Evolutionary conservation across 2,329 filamentous ascomycete genomes (phyloP).

Genomic region (Monilinia laxa): DNA sequence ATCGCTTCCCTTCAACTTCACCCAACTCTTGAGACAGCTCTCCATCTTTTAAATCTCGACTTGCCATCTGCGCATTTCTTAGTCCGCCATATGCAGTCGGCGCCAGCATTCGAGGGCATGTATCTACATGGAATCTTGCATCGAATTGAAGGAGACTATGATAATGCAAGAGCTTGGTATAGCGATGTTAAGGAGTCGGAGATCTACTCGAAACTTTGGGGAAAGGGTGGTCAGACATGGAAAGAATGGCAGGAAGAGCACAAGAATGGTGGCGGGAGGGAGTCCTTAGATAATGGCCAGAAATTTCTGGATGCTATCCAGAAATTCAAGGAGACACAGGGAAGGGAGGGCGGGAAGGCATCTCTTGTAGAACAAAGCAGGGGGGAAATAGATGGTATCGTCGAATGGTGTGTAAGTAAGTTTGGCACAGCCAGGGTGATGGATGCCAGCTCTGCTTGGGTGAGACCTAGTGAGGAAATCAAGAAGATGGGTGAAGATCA

Average conservation of each 20-base stretch:
- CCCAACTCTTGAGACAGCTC: constrained; percentile 49
- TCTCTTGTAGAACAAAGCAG: constrained; percentile 39
- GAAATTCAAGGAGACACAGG: constrained; percentile 22
- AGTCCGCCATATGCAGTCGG: constrained; percentile 51
- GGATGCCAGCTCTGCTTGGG: constrained; percentile 44
- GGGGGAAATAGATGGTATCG: constrained; percentile 44
- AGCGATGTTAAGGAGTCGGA: constrained; percentile 45
- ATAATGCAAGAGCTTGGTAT: constrained; percentile 51
- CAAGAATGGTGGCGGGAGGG: neutral
- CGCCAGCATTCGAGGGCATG: constrained; percentile 52
- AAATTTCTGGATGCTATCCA: constrained; percentile 44
- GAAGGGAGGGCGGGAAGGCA: constrained; percentile 18
- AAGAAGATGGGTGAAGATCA: constrained; percentile 24
- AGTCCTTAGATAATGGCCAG: constrained; percentile 42
- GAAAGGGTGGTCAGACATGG: constrained; percentile 25
- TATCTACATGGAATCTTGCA: constrained; percentile 52
- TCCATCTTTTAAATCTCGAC: constrained; percentile 53
- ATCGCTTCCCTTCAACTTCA: constrained; percentile 44
- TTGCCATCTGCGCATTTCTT: constrained; percentile 53
- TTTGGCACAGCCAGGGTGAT: constrained; percentile 46
- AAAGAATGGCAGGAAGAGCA: constrained; percentile 16
- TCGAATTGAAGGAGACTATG: constrained; percentile 51
- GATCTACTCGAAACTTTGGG: constrained; percentile 41
- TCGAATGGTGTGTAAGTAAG: constrained; percentile 47
- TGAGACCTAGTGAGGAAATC: constrained; percentile 26